Conservation (phyloP, 2,329 filamentous ascomycete genomes). For the Trichophyton simii region DNA sequence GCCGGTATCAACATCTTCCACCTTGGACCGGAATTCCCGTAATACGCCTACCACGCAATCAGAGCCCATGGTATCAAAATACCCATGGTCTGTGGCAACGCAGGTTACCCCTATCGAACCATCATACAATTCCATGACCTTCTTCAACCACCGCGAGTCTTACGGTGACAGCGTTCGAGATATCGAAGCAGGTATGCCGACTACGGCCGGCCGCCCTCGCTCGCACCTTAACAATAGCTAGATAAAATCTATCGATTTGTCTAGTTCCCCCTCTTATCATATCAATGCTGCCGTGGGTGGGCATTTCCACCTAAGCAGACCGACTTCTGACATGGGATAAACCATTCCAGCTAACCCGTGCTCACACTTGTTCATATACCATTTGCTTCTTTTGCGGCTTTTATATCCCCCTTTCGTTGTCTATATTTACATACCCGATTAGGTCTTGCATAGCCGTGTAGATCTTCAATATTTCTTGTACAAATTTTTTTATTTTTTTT, state of each 20-base stretch:
- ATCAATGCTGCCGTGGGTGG: background rate
- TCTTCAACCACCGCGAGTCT: constrained; percentile 3
- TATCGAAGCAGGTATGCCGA: constrained; percentile 8
- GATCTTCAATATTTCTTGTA: background rate
- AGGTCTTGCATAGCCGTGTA: background rate
- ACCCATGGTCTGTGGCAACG: constrained; percentile 11
- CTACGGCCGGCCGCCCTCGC: constrained; percentile 8
- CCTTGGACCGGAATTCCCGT: background rate
- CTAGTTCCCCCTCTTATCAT: background rate
- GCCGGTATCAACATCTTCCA: background rate
- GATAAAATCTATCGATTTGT: background rate
- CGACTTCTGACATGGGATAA: background rate
- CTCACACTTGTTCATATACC: background rate
- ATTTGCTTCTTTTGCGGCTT: background rate
- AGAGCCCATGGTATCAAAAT: constrained; percentile 7
- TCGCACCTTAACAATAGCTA: background rate
- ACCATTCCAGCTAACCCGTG: background rate
- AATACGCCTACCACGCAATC: background rate
- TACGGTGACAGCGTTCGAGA: background rate
- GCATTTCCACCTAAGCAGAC: too few relatives aligned
- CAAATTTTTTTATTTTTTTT: background rate
- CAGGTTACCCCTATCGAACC: constrained; percentile 9
- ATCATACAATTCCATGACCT: constrained; percentile 5
- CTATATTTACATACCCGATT: background rate
- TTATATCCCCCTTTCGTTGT: background rate